Percentiles rank a stretch among this genome's conserved stretches.
Evolutionary conservation across 768 basidiomycete species (phyloP).

Genomic region (Hydnomerulius pinastri): DNA sequence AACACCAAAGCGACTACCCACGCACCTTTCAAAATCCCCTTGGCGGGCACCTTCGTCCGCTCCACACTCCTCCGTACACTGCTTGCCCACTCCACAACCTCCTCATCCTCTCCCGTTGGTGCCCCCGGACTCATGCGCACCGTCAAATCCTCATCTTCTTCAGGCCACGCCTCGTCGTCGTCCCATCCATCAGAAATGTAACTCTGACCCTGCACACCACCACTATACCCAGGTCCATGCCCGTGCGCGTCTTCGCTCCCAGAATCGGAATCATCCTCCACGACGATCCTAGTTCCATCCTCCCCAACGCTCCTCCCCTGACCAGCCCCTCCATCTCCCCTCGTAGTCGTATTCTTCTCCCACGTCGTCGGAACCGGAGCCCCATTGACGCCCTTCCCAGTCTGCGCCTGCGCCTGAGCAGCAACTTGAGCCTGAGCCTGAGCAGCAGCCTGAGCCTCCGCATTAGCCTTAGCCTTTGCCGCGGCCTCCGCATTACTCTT

Average conservation of each 20-base stretch:
- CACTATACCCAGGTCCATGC: conserved; percentile 38
- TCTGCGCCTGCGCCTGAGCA: conserved; percentile 20
- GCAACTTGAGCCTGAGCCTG: conserved; percentile 19
- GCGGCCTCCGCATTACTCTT: conserved; percentile 62
- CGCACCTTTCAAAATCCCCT: conserved; percentile 83
- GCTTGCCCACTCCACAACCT: conserved; percentile 77
- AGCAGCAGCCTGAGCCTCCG: conserved; percentile 24
- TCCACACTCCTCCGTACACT: conserved; percentile 74
- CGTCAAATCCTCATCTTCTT: conserved; percentile 69
- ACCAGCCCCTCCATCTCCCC: conserved; percentile 47
- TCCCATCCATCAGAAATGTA: conserved; percentile 70
- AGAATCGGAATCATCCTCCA: conserved; percentile 73
- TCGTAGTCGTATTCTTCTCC: conserved; percentile 80
- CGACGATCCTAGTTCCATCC: conserved; percentile 63
- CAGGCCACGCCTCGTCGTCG: conserved; percentile 79
- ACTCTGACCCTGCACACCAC: conserved; percentile 35
- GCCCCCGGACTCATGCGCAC: conserved; percentile 45
- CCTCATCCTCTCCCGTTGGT: conserved; percentile 46
- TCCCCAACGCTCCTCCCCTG: conserved; percentile 53
- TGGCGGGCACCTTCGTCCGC: conserved; percentile 62
- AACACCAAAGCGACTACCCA: not conserved
- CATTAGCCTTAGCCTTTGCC: no score
- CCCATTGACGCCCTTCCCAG: conserved; percentile 23
- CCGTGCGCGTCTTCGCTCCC: conserved; percentile 58
- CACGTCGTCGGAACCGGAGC: conserved; percentile 60